Evolutionary conservation across 2,329 filamentous ascomycete species (phyloP), one percentile per base, ranked within the genome.

Genomic region (Microdochium bolleyi): DNA sequence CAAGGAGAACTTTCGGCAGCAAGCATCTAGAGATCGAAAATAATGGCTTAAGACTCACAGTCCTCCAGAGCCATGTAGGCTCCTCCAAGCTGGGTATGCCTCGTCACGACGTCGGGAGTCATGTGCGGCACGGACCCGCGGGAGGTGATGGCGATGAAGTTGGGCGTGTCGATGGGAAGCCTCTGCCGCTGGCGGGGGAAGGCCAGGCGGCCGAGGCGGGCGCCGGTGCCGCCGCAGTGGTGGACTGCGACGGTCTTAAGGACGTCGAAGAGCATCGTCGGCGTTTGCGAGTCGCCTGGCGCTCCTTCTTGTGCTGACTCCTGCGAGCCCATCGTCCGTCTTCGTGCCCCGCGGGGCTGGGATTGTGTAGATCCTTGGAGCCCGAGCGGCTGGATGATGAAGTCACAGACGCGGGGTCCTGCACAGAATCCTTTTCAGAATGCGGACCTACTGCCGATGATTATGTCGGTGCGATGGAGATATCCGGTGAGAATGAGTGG

Each of bases 11-110:
- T n/a, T n/a, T n/a, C n/a, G n/a, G n/a, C n/a, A n/a, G n/a, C n/a
- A n/a, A n/a, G n/a, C n/a, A n/a, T n/a, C n/a, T n/a, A n/a, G n/a
- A n/a, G 27, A 30, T 30, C 16, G 19, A 41, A 4, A 41, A 37
- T 25, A 69, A n/a, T n/a, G n/a, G n/a, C n/a, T n/a, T n/a, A 3
- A 24, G 14, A 70, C 88, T 70, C 77, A 96, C 94, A 97, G 69
- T 99, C 94, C 75, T 99, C 94, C 25, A 97, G 73, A 1, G 87
- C 89, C 62, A 94, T 75, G 65, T 95, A 95, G 2, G 89, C 77
- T 24, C 87, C 88, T 25, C 75, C 73, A 54, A 95, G 75, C 4
- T 78, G 67, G 1, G 85, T 84, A 61, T 87, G 76, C 52, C 82
- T 84, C 41, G 71, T 67, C 58, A 94, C 75, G 56, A 87, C 87